Evolutionary conservation across 2,329 filamentous ascomycete genomes (phyloP).

Genomic region (Ceratocystiopsis minuta): DNA sequence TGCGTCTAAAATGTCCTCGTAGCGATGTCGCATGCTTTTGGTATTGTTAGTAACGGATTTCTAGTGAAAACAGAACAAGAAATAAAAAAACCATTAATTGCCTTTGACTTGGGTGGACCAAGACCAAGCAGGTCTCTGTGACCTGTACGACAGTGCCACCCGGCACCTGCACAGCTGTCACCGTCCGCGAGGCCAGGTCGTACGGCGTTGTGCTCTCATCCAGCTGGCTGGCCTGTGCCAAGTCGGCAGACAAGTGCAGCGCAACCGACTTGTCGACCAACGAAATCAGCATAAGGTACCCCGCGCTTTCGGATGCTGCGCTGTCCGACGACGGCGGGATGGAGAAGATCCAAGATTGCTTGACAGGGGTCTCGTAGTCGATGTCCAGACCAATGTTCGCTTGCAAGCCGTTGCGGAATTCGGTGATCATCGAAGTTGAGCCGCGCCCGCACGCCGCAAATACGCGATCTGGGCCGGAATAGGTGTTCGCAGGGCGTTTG

Average conservation of each 20-base stretch:
- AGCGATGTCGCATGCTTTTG: slow-evolving; percentile 1
- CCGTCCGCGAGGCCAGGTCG: slow-evolving; percentile 33
- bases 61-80: not conserved
- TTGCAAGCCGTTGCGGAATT: slow-evolving; percentile 52
- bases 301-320: no score
- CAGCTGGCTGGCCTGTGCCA: slow-evolving; percentile 26
- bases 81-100: slow-evolving; percentile 8
- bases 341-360: slow-evolving; percentile 34
- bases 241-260: slow-evolving; percentile 29
- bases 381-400: slow-evolving; percentile 45
- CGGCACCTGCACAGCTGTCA: slow-evolving; percentile 23
- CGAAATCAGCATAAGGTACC: slow-evolving; percentile 26
- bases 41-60: not conserved
- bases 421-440: slow-evolving; percentile 42
- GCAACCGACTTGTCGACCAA: slow-evolving; percentile 30
- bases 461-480: slow-evolving; percentile 37
- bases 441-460: slow-evolving; percentile 52
- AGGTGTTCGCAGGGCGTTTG: slow-evolving; percentile 25
- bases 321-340: slow-evolving; percentile 11
- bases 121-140: slow-evolving; percentile 28
- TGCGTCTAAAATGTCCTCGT: slow-evolving; percentile 2
- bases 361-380: slow-evolving; percentile 29
- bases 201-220: slow-evolving; percentile 25
- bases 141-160: slow-evolving; percentile 31
- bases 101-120: slow-evolving; percentile 20